These are phyloP conservation scores for Melaleuca alternifolia DNA, from an alignment of 345 rosid species.

Conservation along the genomic window DNA sequence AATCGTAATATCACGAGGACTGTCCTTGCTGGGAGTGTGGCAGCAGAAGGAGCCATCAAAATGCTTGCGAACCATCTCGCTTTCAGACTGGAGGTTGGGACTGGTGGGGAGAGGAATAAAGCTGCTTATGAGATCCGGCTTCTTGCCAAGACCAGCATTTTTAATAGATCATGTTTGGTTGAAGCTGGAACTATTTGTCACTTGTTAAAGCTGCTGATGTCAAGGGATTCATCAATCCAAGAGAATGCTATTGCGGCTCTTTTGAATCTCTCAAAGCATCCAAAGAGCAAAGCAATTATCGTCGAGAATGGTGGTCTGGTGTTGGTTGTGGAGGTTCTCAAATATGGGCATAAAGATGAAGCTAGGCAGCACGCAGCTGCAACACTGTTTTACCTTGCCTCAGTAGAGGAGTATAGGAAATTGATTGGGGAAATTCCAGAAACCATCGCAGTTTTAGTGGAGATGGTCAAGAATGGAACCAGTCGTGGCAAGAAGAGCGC, in stretches of 20 bases:
- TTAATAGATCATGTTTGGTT: constrained; percentile 56
- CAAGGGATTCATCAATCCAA: constrained; percentile 27
- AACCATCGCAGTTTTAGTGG: constrained; percentile 46
- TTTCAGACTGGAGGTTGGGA: constrained; percentile 27
- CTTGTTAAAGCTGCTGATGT: constrained; percentile 31
- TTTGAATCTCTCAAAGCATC: constrained; percentile 62
- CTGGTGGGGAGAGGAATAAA: constrained; percentile 22
- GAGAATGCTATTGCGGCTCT: constrained; percentile 63
- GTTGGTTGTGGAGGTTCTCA: constrained; percentile 30
- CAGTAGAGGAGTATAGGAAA: constrained; percentile 48
- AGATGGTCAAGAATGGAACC: constrained; percentile 27
- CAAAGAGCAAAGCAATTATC: constrained; percentile 32
- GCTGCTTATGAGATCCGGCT: constrained; percentile 59
- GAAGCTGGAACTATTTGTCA: constrained; percentile 44
- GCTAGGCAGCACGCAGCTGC: constrained; percentile 69
- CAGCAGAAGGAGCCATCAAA: constrained; percentile 44
- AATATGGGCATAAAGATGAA: constrained; percentile 39
- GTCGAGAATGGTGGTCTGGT: constrained; percentile 44
- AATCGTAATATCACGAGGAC: constrained; percentile 24
- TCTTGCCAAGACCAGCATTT: constrained; percentile 56
- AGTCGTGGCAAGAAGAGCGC: constrained; percentile 58
- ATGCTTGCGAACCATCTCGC: constrained; percentile 38
- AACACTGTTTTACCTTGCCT: constrained; percentile 53
- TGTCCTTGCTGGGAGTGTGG: constrained; percentile 33
- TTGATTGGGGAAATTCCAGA: constrained; percentile 51